These are phyloP conservation scores for Gynochthodes officinalis DNA, from an alignment of 257 asterid species.

Conservation along the genomic window DNA sequence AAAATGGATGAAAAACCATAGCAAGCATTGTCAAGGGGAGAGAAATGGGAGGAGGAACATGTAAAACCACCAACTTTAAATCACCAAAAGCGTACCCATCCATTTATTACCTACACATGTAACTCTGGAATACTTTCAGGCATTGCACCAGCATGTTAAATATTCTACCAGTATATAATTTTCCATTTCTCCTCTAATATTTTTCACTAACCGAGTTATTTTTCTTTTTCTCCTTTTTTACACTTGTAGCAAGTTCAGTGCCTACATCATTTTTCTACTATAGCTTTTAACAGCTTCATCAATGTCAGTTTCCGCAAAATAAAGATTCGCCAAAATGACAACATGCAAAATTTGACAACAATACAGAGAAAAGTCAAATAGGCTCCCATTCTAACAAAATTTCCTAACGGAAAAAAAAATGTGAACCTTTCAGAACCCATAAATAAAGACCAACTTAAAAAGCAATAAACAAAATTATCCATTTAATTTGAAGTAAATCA, in stretches of 20 bases:
- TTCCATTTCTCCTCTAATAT: too few species aligned
- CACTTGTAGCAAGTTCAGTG: background rate
- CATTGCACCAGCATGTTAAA: too few species aligned
- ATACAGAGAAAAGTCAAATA: too few species aligned
- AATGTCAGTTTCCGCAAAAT: background rate
- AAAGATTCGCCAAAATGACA: background rate
- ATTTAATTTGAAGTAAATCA: conserved; percentile 5
- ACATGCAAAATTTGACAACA: too few species aligned
- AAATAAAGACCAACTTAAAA: background rate
- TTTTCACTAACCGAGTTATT: too few species aligned
- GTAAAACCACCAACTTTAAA: background rate
- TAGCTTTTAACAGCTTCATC: background rate
- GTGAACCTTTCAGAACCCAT: background rate
- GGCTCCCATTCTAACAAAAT: background rate
- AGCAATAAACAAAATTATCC: background rate
- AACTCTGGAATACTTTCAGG: background rate
- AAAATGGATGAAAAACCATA: background rate
- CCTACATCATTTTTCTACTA: background rate
- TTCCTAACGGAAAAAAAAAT: background rate
- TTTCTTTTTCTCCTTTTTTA: too few species aligned
- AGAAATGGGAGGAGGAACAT: background rate
- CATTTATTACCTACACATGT: background rate
- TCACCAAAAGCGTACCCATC: background rate
- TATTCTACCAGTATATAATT: too few species aligned
- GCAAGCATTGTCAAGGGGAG: background rate